A percentile compares a stretch with the other conserved stretches of the same genome.
These are phyloP conservation scores for Picea sitchensis DNA, from an alignment of 75 land plant species.

Conservation along the genomic window DNA sequence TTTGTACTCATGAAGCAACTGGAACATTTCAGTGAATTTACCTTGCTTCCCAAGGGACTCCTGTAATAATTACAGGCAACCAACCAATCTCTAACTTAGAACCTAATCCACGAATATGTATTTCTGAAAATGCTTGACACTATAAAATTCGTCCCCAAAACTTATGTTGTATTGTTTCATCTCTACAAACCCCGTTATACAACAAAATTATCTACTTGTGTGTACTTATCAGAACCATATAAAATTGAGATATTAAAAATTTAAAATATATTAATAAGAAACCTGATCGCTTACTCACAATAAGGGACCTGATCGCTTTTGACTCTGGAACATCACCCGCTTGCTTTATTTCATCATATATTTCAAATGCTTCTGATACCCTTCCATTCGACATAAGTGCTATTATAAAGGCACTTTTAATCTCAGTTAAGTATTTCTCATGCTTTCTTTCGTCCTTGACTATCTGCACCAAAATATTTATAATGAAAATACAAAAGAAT, in stretches of 20 bases:
- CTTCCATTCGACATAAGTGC: constrained; percentile 39
- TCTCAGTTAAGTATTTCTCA: constrained; percentile 27
- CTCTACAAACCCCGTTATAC: not conserved
- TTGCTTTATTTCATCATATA: constrained; percentile 43
- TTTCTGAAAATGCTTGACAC: not conserved
- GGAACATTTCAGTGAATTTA: constrained; percentile 29
- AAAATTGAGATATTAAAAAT: too few species aligned
- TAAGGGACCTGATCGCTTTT: constrained; percentile 30
- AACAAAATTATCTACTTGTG: not conserved
- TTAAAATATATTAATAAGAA: constrained; percentile 1
- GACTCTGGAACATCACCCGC: constrained; percentile 22
- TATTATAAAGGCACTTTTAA: constrained; percentile 34
- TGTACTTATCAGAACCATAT: not conserved
- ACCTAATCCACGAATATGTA: not conserved
- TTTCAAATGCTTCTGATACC: constrained; percentile 32
- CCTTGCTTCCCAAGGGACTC: constrained; percentile 30
- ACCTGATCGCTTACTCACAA: too few species aligned
- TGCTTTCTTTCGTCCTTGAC: constrained; percentile 20
- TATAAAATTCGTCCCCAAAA: not conserved
- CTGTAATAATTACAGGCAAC: constrained; percentile 14
- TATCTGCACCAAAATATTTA: too few species aligned
- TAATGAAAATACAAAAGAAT: too few species aligned
- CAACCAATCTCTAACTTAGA: not conserved
- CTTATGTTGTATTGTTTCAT: not conserved
- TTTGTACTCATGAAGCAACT: constrained; percentile 31